Evolutionary conservation across 2,329 filamentous ascomycete species (phyloP), one percentile per base, ranked within the genome.

Genomic region (Arthrobotrys pseudoclavata): DNA sequence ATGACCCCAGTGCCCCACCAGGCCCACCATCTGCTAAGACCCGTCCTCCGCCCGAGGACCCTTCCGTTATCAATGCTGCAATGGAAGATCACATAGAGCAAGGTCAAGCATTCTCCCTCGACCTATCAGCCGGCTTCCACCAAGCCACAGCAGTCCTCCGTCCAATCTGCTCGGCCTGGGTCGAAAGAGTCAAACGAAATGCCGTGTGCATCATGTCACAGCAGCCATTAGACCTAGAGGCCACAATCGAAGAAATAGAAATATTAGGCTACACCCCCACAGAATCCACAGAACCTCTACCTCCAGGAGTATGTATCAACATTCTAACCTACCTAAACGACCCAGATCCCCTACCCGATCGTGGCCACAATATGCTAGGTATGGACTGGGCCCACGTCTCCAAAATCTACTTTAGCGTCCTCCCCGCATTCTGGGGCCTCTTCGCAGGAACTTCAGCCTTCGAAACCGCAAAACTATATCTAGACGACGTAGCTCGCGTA

Each of bases 391-490:
- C 70, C 5, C 66, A 60, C 0, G 66, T 76, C 2, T 70, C 66
- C 12, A 61, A 47, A 55, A 61, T 70, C 7, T 76, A 70, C 52
- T 69, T 61, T n/a, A 47, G 24, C 29, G 66, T 53, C 20, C 37
- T 76, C 13, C 72, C 72, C 1, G 66, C 67, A 9, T 69, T 76
- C 42, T 76, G 72, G 72, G 72, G 72, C 18, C 45, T 76, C 18
- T 76, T 76, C 18, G 72, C 72, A 4, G 61, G 64, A 5, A 76
- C 72, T 7, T 55, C 72, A 4, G 72, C 72, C n/a, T 76, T 76
- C 42, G 61, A 70, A 20, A 42, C 72, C 2, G 60, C 69, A 37
- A 76, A 76, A 18, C 40, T 76, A n/a, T 76, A 76, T 61, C 29
- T 76, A 13, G 72, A 76, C 26, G 72, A 76, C 47, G 66, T 76